Conservation (phyloP, 2,329 filamentous ascomycete species). For the Colletotrichum cuscutae region DNA sequence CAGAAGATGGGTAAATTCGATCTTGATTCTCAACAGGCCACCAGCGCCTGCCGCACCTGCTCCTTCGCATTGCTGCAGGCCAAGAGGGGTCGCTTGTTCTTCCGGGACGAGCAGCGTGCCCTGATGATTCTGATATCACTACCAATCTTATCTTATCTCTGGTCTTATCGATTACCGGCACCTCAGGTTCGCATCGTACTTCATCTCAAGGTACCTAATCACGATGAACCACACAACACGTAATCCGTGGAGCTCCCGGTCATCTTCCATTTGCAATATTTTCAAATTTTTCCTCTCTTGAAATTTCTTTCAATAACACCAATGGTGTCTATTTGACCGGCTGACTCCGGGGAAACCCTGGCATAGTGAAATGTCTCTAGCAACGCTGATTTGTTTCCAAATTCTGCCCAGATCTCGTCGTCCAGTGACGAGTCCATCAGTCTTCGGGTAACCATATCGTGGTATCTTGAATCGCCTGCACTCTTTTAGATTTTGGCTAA, state of each 20-base stretch:
- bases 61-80: neutral
- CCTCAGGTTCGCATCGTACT: too few relatives aligned
- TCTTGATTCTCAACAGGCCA: neutral
- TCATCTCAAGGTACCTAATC: neutral
- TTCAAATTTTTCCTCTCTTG: too few relatives aligned
- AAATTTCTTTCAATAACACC: too few relatives aligned
- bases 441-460: neutral
- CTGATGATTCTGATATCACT: neutral
- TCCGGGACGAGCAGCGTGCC: neutral
- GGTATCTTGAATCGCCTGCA: neutral
- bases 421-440: neutral
- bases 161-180: neutral
- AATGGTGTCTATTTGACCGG: too few relatives aligned
- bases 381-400: neutral
- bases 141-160: neutral
- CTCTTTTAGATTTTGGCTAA: neutral
- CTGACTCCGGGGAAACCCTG: neutral
- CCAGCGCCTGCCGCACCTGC: neutral
- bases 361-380: neutral
- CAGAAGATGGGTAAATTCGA: neutral
- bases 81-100: constrained; percentile 13
- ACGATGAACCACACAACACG: neutral
- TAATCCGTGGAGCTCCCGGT: neutral
- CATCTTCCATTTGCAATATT: too few relatives aligned
- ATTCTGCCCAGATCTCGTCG: neutral